These are phyloP conservation scores for Eimeria tenella DNA, from an alignment of 169 alveolate genomes.

Conservation along the genomic window DNA sequence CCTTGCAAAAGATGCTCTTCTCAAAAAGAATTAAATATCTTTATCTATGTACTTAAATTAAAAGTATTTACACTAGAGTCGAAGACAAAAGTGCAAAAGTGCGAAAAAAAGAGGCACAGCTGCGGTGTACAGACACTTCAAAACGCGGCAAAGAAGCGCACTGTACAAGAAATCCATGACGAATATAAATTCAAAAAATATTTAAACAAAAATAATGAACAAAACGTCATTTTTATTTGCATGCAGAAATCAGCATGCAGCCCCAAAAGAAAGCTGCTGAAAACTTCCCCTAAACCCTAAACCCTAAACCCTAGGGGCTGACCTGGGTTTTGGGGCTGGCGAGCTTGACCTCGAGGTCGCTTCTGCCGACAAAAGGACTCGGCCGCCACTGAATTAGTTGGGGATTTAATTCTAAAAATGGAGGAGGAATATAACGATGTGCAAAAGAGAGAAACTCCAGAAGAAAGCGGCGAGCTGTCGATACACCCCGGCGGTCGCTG, in stretches of 20 bases:
- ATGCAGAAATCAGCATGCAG: not conserved
- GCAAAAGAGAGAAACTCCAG: slow-evolving; percentile 87
- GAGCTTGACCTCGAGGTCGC: slow-evolving; percentile 88
- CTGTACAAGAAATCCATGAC: too few species aligned
- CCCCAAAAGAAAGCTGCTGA: too few species aligned
- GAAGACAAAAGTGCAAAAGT: too few species aligned
- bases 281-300: not conserved
- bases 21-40: too few species aligned
- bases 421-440: slow-evolving; percentile 90
- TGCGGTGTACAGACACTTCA: too few species aligned
- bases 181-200: too few species aligned
- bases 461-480: slow-evolving; percentile 87
- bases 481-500: slow-evolving; percentile 90
- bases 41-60: too few species aligned
- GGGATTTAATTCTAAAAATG: slow-evolving; percentile 82
- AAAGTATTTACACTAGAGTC: too few species aligned
- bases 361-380: slow-evolving; percentile 87
- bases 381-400: slow-evolving; percentile 87
- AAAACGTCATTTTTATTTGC: not conserved
- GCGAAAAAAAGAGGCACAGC: too few species aligned
- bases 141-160: too few species aligned
- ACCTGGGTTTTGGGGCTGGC: slow-evolving; percentile 79
- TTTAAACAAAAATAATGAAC: too few species aligned
- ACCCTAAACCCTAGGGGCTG: not conserved
- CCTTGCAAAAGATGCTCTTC: too few species aligned